Evolutionary conservation across 495 filamentous ascomycete genomes (phyloP).

Genomic region (Talaromyces nanjingensis): DNA sequence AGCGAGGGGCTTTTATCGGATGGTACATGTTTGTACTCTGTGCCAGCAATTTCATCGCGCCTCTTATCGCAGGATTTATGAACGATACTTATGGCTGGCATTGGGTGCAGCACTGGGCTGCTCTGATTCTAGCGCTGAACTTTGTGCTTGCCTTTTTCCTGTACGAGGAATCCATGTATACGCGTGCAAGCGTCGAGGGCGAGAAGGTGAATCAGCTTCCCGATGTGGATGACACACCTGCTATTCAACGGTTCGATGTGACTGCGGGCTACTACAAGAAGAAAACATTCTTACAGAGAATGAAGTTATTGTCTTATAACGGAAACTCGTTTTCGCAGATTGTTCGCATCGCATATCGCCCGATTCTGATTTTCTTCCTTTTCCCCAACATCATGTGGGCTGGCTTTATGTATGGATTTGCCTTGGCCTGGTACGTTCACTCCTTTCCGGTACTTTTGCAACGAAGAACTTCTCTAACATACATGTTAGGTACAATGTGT

Average conservation of each 20-base stretch:
- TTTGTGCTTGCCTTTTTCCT: conserved; percentile 48
- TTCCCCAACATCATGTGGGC: conserved; percentile 10
- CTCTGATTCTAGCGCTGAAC: conserved; percentile 40
- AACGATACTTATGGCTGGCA: conserved; percentile 36
- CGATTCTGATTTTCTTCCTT: conserved; percentile 8
- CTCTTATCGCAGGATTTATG: conserved; percentile 46
- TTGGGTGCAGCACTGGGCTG: conserved; percentile 45
- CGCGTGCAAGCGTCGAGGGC: conserved; percentile 1
- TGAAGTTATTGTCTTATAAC: conserved; percentile 8
- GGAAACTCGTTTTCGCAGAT: conserved; percentile 7
- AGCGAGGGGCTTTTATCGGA: conserved; percentile 45
- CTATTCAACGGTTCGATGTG: not conserved
- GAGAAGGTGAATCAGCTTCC: not conserved
- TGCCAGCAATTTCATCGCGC: conserved; percentile 43
- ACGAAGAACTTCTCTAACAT: not conserved
- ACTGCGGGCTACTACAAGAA: not conserved
- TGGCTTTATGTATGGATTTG: conserved; percentile 10
- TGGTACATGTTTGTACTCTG: conserved; percentile 42
- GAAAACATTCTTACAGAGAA: conserved; percentile 9
- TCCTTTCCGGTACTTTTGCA: not conserved
- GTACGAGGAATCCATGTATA: conserved; percentile 44
- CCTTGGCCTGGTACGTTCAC: conserved; percentile 6
- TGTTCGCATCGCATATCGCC: conserved; percentile 5
- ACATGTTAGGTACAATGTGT: conserved; percentile 7
- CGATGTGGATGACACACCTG: not conserved